These are phyloP conservation scores for Teratosphaeria viscida DNA, from an alignment of 2,329 filamentous ascomycete genomes.

Conservation along the genomic window DNA sequence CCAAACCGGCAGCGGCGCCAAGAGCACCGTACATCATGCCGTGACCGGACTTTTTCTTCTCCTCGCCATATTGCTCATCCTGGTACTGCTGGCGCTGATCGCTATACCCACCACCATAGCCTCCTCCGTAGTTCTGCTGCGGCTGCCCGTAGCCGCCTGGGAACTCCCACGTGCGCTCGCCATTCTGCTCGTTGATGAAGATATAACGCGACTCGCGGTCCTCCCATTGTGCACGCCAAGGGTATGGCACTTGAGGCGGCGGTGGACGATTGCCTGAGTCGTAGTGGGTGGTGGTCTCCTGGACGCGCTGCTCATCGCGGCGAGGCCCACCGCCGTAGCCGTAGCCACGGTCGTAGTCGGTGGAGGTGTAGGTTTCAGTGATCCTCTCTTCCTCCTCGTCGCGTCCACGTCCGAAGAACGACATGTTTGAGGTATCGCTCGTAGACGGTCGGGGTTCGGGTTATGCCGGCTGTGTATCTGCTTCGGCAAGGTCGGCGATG, in stretches of 20 bases:
- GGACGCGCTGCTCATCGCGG: background rate
- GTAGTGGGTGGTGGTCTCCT: constrained; percentile 5
- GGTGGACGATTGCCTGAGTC: constrained; percentile 8
- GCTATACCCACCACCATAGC: constrained; percentile 12
- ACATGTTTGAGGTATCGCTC: background rate
- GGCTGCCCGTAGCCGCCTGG: constrained; percentile 18
- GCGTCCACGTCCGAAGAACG: background rate
- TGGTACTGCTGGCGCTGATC: constrained; percentile 1
- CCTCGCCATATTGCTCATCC: constrained; percentile 6
- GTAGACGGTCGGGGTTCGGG: background rate
- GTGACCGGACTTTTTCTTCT: constrained; percentile 20
- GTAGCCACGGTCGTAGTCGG: background rate
- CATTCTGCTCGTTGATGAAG: constrained; percentile 39
- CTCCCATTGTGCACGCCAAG: constrained; percentile 38
- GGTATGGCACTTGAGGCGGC: constrained; percentile 28
- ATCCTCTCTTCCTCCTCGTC: background rate
- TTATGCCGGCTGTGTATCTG: background rate
- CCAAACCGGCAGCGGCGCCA: constrained; percentile 32
- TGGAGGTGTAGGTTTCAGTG: background rate
- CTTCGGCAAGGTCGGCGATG: background rate
- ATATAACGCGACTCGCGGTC: constrained; percentile 31
- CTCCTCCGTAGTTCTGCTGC: constrained; percentile 13
- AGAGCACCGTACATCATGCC: constrained; percentile 29
- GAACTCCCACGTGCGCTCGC: constrained; percentile 32
- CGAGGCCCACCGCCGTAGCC: background rate